A percentile compares a stretch with the other conserved stretches of the same genome.
Conservation (phyloP, 768 basidiomycete species). For the Psilocybe azurescens region DNA sequence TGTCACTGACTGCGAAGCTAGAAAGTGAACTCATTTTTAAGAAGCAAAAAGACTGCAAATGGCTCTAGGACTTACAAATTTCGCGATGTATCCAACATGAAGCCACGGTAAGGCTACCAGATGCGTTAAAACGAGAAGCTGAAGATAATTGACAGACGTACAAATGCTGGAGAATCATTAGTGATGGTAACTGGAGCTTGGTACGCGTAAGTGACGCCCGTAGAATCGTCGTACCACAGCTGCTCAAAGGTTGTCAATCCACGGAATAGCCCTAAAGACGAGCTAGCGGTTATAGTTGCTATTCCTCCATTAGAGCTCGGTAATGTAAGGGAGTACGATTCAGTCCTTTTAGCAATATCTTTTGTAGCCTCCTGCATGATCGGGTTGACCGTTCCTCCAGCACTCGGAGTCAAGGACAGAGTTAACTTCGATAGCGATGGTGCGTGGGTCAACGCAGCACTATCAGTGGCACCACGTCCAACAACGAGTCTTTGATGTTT, state of each 20-base stretch:
- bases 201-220: conserved; percentile 53
- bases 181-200: conserved; percentile 61
- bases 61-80: conserved; percentile 58
- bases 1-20: conserved; percentile 67
- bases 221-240: conserved; percentile 64
- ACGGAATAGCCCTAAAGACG: conserved; percentile 69
- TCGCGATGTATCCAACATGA: conserved; percentile 82
- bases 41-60: neutral
- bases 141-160: conserved; percentile 34
- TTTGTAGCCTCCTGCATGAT: conserved; percentile 61
- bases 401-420: conserved; percentile 40
- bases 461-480: conserved; percentile 59
- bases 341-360: conserved; percentile 52
- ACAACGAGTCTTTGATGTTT: conserved; percentile 63
- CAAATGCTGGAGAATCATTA: conserved; percentile 69
- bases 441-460: conserved; percentile 42
- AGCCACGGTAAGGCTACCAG: conserved; percentile 69
- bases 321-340: conserved; percentile 63
- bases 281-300: conserved; percentile 64
- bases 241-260: conserved; percentile 82
- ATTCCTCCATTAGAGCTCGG: conserved; percentile 52
- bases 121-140: neutral
- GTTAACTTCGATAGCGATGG: conserved; percentile 46
- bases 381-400: conserved; percentile 34
- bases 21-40: neutral